Conservation (phyloP, 768 basidiomycete genomes). For the Saitozyma podzolica region DNA sequence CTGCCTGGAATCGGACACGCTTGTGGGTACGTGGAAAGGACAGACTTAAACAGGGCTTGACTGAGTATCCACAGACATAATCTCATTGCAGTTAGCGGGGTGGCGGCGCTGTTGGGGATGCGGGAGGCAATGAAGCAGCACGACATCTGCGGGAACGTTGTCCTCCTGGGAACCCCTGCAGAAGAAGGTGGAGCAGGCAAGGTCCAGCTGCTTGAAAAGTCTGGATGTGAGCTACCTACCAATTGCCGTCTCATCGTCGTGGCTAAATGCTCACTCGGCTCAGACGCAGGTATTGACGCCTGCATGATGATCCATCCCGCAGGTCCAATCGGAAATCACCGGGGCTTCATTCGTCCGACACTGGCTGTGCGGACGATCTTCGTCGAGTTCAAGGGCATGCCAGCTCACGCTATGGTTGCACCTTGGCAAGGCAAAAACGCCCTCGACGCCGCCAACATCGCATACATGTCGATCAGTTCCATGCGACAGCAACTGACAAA, state of each 20-base stretch:
- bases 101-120: conserved; percentile 24
- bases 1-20: conserved; percentile 34
- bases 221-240: conserved; percentile 15
- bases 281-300: conserved; percentile 15
- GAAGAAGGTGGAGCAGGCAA: conserved; percentile 44
- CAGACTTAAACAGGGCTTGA: not conserved
- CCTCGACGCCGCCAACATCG: conserved; percentile 76
- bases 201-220: conserved; percentile 24
- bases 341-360: conserved; percentile 12
- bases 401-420: conserved; percentile 30
- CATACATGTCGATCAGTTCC: conserved; percentile 74
- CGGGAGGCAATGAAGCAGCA: conserved; percentile 30
- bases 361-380: conserved; percentile 16
- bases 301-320: conserved; percentile 39
- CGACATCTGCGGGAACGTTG: conserved; percentile 26
- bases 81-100: conserved; percentile 39
- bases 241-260: not conserved
- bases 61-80: conserved; percentile 18
- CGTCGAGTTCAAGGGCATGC: conserved; percentile 29
- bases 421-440: conserved; percentile 33
- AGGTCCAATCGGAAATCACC: not conserved
- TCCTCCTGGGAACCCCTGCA: conserved; percentile 37
- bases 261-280: conserved; percentile 11
- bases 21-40: conserved; percentile 8
- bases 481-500: conserved; percentile 86